These are phyloP conservation scores for Mycena haematopus DNA, from an alignment of 768 basidiomycete genomes.

Conservation along the genomic window DNA sequence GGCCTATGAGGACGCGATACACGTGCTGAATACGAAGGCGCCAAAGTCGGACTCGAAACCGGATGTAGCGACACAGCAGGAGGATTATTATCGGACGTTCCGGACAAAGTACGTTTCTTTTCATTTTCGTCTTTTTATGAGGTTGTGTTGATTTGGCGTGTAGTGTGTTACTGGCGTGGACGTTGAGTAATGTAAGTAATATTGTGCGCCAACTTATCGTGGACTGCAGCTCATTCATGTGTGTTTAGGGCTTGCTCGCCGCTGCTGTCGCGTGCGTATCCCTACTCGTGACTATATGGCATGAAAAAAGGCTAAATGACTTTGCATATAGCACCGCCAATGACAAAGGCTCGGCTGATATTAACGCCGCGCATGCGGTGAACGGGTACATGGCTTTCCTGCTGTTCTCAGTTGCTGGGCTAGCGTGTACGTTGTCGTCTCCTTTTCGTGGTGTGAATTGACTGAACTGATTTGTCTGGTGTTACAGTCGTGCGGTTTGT, in stretches of 20 bases:
- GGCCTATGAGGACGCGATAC: slow-evolving; percentile 90
- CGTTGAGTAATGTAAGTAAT: slow-evolving; percentile 74
- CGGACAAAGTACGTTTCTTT: slow-evolving; percentile 79
- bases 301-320: background rate
- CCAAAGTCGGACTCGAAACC: slow-evolving; percentile 72
- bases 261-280: slow-evolving; percentile 72
- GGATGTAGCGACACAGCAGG: slow-evolving; percentile 69
- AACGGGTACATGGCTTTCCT: slow-evolving; percentile 91
- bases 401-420: slow-evolving; percentile 85
- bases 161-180: slow-evolving; percentile 78
- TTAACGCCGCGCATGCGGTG: slow-evolving; percentile 60
- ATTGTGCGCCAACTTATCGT: background rate
- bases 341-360: slow-evolving; percentile 48
- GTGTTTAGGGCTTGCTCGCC: slow-evolving; percentile 65
- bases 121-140: background rate
- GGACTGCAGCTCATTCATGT: slow-evolving; percentile 11
- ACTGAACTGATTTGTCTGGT: background rate
- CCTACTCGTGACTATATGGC: background rate
- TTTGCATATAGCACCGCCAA: slow-evolving; percentile 48
- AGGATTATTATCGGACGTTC: slow-evolving; percentile 89
- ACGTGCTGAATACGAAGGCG: slow-evolving; percentile 78
- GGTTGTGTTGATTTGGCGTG: slow-evolving; percentile 22
- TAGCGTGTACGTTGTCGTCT: slow-evolving; percentile 71
- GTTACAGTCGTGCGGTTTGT: slow-evolving; percentile 79
- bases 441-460: slow-evolving; percentile 2